These are phyloP conservation scores for Nannizziopsis barbatae DNA, from an alignment of 2,329 filamentous ascomycete genomes.

Conservation along the genomic window DNA sequence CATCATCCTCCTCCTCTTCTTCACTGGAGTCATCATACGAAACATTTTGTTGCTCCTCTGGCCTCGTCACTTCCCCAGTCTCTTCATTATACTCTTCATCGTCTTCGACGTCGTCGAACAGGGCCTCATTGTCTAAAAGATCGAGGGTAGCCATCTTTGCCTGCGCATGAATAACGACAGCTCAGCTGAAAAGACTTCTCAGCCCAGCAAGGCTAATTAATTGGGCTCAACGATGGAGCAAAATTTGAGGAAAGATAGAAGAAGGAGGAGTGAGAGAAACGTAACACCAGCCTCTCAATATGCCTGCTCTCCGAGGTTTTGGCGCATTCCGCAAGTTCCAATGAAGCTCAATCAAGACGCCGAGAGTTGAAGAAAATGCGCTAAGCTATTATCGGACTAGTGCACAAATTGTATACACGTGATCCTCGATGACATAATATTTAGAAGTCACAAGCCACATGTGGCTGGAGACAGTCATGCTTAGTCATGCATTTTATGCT, in stretches of 20 bases:
- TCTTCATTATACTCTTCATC: constrained; percentile 75
- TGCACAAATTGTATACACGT: no score
- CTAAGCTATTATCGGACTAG: no score
- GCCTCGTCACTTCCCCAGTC: constrained; percentile 47
- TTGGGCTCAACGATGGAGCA: neutral
- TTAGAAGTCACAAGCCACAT: no score
- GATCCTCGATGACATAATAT: no score
- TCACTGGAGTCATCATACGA: constrained; percentile 74
- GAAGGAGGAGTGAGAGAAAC: neutral
- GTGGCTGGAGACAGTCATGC: neutral
- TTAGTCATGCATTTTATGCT: neutral
- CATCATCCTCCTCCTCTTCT: constrained; percentile 85
- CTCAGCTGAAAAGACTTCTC: neutral
- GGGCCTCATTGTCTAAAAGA: constrained; percentile 73
- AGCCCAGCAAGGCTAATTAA: neutral
- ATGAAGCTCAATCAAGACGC: no score
- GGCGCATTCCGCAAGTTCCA: no score
- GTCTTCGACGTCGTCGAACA: constrained; percentile 74
- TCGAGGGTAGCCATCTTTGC: constrained; percentile 48
- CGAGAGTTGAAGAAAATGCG: no score
- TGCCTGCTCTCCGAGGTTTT: no score
- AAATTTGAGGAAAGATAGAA: neutral
- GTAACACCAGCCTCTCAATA: no score
- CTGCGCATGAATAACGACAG: neutral
- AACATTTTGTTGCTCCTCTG: constrained; percentile 32